Base-by-base conservation (phyloP, 1,284 basidiomycete species). In the Malassezia slooffiae region DNA sequence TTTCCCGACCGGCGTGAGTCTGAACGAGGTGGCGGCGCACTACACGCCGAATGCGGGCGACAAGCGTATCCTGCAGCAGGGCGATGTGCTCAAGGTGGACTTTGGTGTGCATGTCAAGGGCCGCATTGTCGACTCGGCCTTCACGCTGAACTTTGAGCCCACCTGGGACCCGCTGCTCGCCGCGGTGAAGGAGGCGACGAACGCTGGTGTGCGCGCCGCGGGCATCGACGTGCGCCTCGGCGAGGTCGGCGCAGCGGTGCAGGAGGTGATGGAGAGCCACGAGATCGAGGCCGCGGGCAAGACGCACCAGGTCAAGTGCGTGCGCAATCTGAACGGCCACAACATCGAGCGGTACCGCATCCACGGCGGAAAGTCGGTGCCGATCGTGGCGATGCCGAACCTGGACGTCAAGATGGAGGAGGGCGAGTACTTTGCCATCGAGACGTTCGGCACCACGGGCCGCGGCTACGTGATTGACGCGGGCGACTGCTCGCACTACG, bases 231-330 rank as follows among this genome's bases (percentile, higher is more conserved):
- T 85, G 1, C 79, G 90, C 34, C 75, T 97, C 35, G 89, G 88
- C 50, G 91, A 97, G 67, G 77, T 99, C 28, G 93, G 82, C 6
- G 89, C 80, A 0, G 78, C 79, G 29, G 90, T 97, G 49, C 91
- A 99, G 70, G 93, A 99, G 71, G 90, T 89, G 3, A 97, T 99
- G 93, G 90, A 96, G 70, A 88, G 85, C 4, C 95, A 96, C 68
- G 93, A 97, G 70, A 89, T 97, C 15, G 87, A 90, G 64, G 79
- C 89, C 16, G 76, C 80, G 22, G 84, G 87, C 28, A 88, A 90
- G 70, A 77, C 81, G 28, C 62, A 82, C 57, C 87, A 83, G 48
- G 66, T 69, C 42, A 67, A 67, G 53, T 62, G 61, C 36, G 53
- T 69, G 11, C 55, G 60, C 41, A 69, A 69, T 52, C 59, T 69